These are phyloP conservation scores for Monilinia polystroma DNA, from an alignment of 2,329 filamentous ascomycete species.

Conservation along the genomic window DNA sequence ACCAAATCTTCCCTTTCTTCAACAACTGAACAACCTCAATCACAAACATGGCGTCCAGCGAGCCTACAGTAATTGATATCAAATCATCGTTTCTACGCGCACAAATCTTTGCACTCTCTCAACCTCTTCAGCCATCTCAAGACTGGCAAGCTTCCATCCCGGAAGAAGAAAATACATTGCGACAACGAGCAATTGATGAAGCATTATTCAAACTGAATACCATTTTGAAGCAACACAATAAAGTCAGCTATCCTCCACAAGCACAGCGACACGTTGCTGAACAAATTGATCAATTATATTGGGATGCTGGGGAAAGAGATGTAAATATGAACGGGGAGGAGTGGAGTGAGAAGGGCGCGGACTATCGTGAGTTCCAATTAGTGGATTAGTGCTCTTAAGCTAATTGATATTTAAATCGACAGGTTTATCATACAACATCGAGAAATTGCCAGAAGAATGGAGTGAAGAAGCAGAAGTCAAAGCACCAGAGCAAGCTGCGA, in stretches of 20 bases:
- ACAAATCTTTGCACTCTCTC: slow-evolving; percentile 41
- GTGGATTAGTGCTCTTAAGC: neutral
- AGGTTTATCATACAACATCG: slow-evolving; percentile 35
- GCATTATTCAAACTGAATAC: slow-evolving; percentile 60
- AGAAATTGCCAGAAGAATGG: slow-evolving; percentile 37
- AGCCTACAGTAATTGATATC: slow-evolving; percentile 56
- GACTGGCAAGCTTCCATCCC: slow-evolving; percentile 44
- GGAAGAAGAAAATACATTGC: slow-evolving; percentile 46
- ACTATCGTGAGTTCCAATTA: slow-evolving; percentile 37
- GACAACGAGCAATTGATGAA: slow-evolving; percentile 54
- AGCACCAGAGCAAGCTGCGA: slow-evolving; percentile 46
- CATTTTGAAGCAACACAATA: slow-evolving; percentile 61
- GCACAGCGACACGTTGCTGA: slow-evolving; percentile 70
- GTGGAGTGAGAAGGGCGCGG: slow-evolving; percentile 42
- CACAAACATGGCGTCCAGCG: slow-evolving; percentile 3
- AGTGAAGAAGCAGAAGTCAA: slow-evolving; percentile 41
- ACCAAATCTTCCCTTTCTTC: neutral
- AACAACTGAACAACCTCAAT: neutral
- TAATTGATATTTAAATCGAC: slow-evolving; percentile 10
- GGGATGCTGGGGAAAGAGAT: slow-evolving; percentile 46
- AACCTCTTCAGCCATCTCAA: slow-evolving; percentile 43
- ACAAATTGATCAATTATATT: slow-evolving; percentile 68
- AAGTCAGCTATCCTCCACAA: slow-evolving; percentile 64
- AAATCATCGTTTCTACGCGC: slow-evolving; percentile 55
- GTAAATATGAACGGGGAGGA: slow-evolving; percentile 43